Percentiles rank a stretch among this genome's conserved stretches.
Evolutionary conservation across 2,329 filamentous ascomycete genomes (phyloP).

Genomic region (Teratosphaeriaceae sp.): DNA sequence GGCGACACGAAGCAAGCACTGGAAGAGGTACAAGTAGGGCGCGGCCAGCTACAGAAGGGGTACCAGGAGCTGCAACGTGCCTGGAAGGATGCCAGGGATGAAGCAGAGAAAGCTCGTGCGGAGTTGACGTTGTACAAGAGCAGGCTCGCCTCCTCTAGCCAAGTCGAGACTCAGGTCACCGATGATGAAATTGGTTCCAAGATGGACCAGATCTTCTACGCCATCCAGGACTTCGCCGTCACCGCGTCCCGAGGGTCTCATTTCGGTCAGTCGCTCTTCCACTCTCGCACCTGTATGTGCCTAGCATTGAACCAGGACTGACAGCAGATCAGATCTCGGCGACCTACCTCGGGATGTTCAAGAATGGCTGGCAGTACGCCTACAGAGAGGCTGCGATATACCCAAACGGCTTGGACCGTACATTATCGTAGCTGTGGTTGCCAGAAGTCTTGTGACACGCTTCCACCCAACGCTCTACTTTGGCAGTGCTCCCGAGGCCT

Average conservation of each 20-base stretch:
- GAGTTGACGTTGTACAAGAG: conserved; percentile 62
- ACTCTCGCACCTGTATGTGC: neutral
- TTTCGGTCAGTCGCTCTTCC: conserved; percentile 28
- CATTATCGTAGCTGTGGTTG: neutral
- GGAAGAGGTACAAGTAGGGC: neutral
- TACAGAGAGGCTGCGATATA: no score
- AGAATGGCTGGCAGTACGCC: neutral
- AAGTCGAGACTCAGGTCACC: conserved; percentile 51
- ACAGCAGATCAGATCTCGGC: neutral
- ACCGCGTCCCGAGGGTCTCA: conserved; percentile 58
- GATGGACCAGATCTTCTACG: conserved; percentile 54
- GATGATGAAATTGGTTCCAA: conserved; percentile 58
- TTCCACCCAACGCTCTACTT: conserved; percentile 1
- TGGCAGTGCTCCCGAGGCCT: neutral
- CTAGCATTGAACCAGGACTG: neutral
- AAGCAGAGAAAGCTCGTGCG: conserved; percentile 25
- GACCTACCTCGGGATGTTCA: neutral
- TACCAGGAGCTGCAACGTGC: neutral
- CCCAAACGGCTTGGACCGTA: neutral
- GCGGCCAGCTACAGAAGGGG: neutral
- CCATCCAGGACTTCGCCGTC: conserved; percentile 67
- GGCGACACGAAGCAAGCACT: neutral
- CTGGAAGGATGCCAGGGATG: neutral
- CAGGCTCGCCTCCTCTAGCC: conserved; percentile 61
- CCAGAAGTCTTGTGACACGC: neutral